Evolutionary conservation across 768 basidiomycete species (phyloP), one percentile per base, ranked within the genome.

Genomic region (Lentinula boryana): DNA sequence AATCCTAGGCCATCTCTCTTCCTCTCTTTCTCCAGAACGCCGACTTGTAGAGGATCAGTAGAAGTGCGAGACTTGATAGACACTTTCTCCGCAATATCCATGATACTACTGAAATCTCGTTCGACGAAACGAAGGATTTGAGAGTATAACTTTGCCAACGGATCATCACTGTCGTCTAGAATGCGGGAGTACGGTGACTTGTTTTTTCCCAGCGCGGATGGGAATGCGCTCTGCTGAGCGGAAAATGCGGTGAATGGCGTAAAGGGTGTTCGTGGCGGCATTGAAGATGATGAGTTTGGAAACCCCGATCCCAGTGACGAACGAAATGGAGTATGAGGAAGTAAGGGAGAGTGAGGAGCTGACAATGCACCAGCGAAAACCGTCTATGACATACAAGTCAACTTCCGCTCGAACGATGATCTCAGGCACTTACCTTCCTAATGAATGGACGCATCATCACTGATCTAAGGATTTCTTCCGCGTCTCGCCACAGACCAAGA

Each of bases 401-500:
- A 36, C 5, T 18, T 18, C n/a, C 46, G 9, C 12, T 15, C 56
- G 13, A 9, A 32, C 16, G 7, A 48, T 48, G 33, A 4, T 18
- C 3, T 3, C 18, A n/a, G 7, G 3, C 5, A 21, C 44, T 12
- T 21, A 89, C 94, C 79, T 90, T 89, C 67, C 83, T 86, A 8
- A 94, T 80, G 66, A 95, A 95, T 13, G 80, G 80, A 1, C 84
- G 83, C 38, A 94, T 81, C 40, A 97, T 76, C 48, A 88, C 84
- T 56, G 76, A 77, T 59, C 88, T 79, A 55, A 98, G 74, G 16
- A 97, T 86, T 62, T 94, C 91, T 73, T 96, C 95, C 1, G 95
- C 96, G 63, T 91, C 87, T 66, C 84, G 76, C 91, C 92, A 94
- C 7, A 93, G 82, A 12, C 86, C 83, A 54, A 99, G 75, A 6